These are phyloP conservation scores for Nakataea oryzae DNA, from an alignment of 2,329 filamentous ascomycete genomes.

Conservation along the genomic window DNA sequence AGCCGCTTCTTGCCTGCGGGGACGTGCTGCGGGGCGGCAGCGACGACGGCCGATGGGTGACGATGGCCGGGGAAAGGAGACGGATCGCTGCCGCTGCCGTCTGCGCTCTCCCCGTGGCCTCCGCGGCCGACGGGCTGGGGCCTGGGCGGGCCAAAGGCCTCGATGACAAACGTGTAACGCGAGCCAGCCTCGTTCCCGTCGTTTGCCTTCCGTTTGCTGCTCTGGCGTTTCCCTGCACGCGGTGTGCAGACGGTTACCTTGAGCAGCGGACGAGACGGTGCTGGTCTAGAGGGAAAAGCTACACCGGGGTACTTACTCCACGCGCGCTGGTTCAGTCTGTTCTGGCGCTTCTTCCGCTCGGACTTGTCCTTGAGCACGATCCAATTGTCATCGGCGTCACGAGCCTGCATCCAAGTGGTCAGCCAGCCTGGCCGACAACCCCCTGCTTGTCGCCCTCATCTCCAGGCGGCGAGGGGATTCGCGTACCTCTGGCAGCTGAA, in stretches of 20 bases:
- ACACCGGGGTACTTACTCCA: conserved; percentile 6
- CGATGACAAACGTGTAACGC: neutral
- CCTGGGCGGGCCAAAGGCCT: neutral
- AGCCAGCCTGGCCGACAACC: neutral
- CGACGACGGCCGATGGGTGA: neutral
- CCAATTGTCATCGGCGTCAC: conserved; percentile 4
- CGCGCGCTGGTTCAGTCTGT: conserved; percentile 8
- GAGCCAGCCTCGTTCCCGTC: no score
- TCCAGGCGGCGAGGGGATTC: neutral
- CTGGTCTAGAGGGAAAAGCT: neutral
- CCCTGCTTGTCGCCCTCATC: no score
- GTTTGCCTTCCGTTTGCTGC: neutral
- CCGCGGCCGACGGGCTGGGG: no score
- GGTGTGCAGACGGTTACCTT: neutral
- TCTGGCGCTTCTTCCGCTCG: conserved; percentile 9
- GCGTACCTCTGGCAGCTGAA: neutral
- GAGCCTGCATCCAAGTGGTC: neutral
- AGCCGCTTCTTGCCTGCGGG: neutral
- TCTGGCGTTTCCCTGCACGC: neutral
- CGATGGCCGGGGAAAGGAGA: neutral
- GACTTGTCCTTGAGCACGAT: conserved; percentile 3
- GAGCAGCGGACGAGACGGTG: neutral
- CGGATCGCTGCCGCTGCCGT: no score
- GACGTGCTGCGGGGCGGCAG: neutral
- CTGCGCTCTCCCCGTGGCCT: neutral